phyloP scores from a whole-genome alignment of 257 asterid species.

The Euphrasia confusa region DNA sequence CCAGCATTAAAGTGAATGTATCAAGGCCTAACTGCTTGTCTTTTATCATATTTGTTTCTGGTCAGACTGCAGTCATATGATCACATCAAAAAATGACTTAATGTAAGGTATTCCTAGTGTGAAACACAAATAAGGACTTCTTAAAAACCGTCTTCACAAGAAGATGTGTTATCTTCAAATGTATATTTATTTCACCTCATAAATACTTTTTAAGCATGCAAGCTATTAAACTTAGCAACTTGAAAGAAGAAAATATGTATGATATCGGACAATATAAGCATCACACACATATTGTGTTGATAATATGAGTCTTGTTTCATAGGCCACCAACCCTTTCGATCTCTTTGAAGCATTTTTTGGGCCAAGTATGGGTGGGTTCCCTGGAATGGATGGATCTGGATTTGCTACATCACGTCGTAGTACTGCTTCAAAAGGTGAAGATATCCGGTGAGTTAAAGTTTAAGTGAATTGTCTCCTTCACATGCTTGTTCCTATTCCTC shows the following conservation, averaged over 20 bases:
- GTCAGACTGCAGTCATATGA: slow-evolving; percentile 14
- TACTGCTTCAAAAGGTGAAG: slow-evolving; percentile 90
- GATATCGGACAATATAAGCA: slow-evolving; percentile 3
- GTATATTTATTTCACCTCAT: slow-evolving; percentile 11
- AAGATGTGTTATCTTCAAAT: slow-evolving; percentile 21
- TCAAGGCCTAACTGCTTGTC: neutral
- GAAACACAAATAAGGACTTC: neutral
- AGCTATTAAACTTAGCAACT: slow-evolving; percentile 8
- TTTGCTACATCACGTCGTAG: slow-evolving; percentile 79
- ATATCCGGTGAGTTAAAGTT: slow-evolving; percentile 76
- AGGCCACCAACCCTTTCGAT: slow-evolving; percentile 93
- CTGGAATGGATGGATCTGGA: slow-evolving; percentile 79
- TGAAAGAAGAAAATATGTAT: slow-evolving; percentile 15
- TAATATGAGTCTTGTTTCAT: slow-evolving; percentile 24
- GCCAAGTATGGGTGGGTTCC: slow-evolving; percentile 76
- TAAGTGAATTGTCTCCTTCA: slow-evolving; percentile 14
- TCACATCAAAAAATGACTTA: slow-evolving; percentile 13
- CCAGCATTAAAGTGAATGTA: too few relatives aligned
- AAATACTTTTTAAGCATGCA: slow-evolving; percentile 13
- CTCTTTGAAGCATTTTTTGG: slow-evolving; percentile 98
- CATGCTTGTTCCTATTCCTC: slow-evolving; percentile 19
- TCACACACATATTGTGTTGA: slow-evolving; percentile 19
- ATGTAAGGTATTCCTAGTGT: slow-evolving; percentile 2
- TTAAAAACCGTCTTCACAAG: neutral
- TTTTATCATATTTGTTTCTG: slow-evolving; percentile 11